phyloP scores from a whole-genome alignment of 768 basidiomycete species.

The Tricholoma bakamatsutake region DNA sequence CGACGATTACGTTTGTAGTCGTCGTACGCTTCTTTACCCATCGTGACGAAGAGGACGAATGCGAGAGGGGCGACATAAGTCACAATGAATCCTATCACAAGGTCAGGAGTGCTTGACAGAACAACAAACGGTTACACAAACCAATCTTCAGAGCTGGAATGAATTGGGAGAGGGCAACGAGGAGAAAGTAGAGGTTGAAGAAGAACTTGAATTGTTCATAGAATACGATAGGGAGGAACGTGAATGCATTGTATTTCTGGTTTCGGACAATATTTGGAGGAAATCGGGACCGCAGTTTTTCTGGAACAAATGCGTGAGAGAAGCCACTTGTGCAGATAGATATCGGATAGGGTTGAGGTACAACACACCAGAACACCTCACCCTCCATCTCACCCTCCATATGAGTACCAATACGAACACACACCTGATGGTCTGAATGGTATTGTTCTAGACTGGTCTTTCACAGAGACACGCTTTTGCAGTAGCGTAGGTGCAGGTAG shows the following conservation, averaged over 20 bases:
- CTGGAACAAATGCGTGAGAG: conserved; percentile 28
- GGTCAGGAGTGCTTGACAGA: background rate
- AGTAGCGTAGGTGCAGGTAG: conserved; percentile 11
- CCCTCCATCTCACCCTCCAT: background rate
- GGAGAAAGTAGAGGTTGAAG: conserved; percentile 97
- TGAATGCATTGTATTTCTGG: conserved; percentile 95
- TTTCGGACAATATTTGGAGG: conserved; percentile 93
- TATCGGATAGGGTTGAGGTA: background rate
- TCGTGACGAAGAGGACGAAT: conserved; percentile 90
- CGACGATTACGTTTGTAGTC: conserved; percentile 93
- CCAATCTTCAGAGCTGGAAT: conserved; percentile 95
- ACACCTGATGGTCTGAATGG: conserved; percentile 71
- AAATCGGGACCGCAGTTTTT: conserved; percentile 64
- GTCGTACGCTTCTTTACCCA: conserved; percentile 99
- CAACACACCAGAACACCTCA: background rate
- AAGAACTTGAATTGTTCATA: conserved; percentile 99
- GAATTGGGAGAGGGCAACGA: conserved; percentile 95
- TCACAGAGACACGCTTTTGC: conserved; percentile 22
- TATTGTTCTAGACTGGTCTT: conserved; percentile 73
- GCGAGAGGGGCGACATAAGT: conserved; percentile 96
- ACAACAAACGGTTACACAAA: conserved; percentile 27
- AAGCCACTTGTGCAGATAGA: background rate
- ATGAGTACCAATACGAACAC: conserved; percentile 6
- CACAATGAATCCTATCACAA: conserved; percentile 72
- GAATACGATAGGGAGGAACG: conserved; percentile 95